Evolutionary conservation across 2,329 filamentous ascomycete genomes (phyloP).

Genomic region (Neonectria coccinea): DNA sequence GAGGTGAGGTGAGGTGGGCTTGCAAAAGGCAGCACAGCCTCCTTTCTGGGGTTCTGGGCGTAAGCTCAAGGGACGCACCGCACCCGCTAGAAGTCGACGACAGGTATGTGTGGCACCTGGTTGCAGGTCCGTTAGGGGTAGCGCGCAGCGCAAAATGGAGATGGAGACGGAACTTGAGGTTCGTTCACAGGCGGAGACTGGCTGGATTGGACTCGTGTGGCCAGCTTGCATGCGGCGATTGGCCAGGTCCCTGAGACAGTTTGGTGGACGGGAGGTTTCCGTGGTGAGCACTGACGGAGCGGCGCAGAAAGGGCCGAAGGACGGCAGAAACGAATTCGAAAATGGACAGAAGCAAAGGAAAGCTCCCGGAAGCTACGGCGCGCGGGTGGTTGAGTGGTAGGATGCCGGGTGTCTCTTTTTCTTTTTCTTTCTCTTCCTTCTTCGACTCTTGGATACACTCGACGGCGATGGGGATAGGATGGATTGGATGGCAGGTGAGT

Average conservation of each 20-base stretch:
- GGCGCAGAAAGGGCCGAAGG: background rate
- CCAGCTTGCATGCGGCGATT: conserved; percentile 45
- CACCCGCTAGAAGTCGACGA: conserved; percentile 4
- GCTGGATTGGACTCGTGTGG: conserved; percentile 39
- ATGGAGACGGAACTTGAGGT: too few species aligned
- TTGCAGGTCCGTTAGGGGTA: conserved; percentile 15
- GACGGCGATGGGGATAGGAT: too few species aligned
- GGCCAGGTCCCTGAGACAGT: conserved; percentile 20
- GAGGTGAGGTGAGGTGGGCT: background rate
- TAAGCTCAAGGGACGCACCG: conserved; percentile 25
- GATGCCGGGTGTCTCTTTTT: background rate
- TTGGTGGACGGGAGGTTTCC: background rate
- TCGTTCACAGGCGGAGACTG: conserved; percentile 4
- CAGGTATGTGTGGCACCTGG: conserved; percentile 3
- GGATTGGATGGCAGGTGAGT: background rate
- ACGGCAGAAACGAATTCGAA: background rate
- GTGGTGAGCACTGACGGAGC: background rate
- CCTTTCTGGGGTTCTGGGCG: conserved; percentile 29
- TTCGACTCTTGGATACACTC: too few species aligned
- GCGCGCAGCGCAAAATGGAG: conserved; percentile 31
- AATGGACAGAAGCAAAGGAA: background rate
- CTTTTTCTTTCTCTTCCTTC: background rate
- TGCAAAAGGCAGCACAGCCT: conserved; percentile 33
- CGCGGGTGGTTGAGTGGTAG: background rate
- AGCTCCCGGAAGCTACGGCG: background rate